Evolutionary conservation across 148 eudicot genomes (phyloP).

Genomic region (Salicornia ramosissima): DNA sequence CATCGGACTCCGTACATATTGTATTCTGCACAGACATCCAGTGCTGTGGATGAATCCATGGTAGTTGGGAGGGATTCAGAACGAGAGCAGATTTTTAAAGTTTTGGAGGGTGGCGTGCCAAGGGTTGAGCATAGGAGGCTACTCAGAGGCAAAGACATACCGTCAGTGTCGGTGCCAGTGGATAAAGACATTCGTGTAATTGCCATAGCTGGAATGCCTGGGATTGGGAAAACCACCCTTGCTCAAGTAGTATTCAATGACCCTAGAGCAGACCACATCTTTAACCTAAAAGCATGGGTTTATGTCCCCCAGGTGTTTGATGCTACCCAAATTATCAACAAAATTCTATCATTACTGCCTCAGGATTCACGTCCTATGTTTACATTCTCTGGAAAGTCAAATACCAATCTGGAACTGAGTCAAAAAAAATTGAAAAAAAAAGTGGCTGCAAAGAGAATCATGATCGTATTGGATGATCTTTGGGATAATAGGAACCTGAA

Average conservation of each 20-base stretch:
- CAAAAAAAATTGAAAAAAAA: conserved; percentile 12
- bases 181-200: conserved; percentile 9
- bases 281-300: conserved; percentile 28
- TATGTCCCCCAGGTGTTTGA: conserved; percentile 26
- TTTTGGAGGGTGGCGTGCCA: not conserved
- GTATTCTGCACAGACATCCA: not conserved
- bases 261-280: not conserved
- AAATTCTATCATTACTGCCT: conserved; percentile 14
- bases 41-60: conserved; percentile 12
- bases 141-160: not conserved
- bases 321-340: conserved; percentile 7
- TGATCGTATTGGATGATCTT: conserved; percentile 37
- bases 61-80: conserved; percentile 26
- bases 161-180: too few relatives aligned
- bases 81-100: conserved; percentile 9
- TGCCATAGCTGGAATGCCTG: conserved; percentile 32
- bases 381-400: not conserved
- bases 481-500: conserved; percentile 24
- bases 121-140: not conserved
- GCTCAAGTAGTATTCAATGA: conserved; percentile 24
- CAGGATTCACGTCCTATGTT: not conserved
- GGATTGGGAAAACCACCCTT: conserved; percentile 25
- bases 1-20: not conserved
- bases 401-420: conserved; percentile 14
- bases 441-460: conserved; percentile 16